Evolutionary conservation across 2,329 filamentous ascomycete species (phyloP).

Genomic region (Monosporascus sp.): DNA sequence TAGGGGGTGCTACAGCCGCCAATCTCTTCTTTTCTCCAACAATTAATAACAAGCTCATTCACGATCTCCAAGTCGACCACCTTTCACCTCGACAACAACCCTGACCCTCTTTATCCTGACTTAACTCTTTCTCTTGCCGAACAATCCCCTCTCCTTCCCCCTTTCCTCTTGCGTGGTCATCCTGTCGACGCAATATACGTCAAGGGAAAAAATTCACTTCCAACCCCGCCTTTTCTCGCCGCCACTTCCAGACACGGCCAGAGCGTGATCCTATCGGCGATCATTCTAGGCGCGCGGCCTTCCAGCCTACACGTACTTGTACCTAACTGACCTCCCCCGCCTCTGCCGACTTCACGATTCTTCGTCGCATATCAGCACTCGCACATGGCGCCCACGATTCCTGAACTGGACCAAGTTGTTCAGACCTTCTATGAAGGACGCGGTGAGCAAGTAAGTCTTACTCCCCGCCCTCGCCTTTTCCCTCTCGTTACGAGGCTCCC

Average conservation of each 20-base stretch:
- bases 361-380: neutral
- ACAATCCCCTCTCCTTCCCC: neutral
- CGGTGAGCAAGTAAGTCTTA: conserved; percentile 73
- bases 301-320: neutral
- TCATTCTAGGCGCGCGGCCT: conserved; percentile 16
- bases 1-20: neutral
- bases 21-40: neutral
- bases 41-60: neutral
- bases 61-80: neutral
- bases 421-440: conserved; percentile 96
- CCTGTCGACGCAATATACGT: neutral
- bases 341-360: conserved; percentile 7
- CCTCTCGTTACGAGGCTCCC: conserved; percentile 1
- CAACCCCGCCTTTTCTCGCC: neutral
- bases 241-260: conserved; percentile 7
- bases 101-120: neutral
- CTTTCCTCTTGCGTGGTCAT: neutral
- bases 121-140: neutral
- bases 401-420: conserved; percentile 94
- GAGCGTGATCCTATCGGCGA: neutral
- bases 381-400: conserved; percentile 68
- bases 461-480: neutral
- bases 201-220: neutral
- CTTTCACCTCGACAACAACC: neutral
- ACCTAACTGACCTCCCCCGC: conserved; percentile 16